These are phyloP conservation scores for Pulveroboletus frians DNA, from an alignment of 768 basidiomycete genomes.

Conservation along the genomic window DNA sequence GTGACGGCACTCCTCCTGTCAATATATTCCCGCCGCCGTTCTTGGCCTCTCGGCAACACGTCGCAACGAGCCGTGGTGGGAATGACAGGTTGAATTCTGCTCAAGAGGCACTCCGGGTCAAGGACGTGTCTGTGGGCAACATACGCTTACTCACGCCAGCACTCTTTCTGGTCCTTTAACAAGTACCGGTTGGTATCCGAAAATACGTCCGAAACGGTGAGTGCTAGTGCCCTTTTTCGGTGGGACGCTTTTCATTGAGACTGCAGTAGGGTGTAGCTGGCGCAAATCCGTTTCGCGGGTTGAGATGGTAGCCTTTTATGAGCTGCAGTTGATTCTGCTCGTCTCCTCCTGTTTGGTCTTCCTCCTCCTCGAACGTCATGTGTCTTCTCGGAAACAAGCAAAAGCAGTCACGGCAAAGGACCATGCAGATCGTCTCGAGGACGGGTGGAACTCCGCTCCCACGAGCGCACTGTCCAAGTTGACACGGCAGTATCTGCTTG, in stretches of 20 bases:
- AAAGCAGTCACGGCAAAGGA: conserved; percentile 21
- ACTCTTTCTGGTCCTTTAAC: background rate
- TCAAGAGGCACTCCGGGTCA: background rate
- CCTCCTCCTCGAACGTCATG: conserved; percentile 33
- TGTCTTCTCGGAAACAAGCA: conserved; percentile 23
- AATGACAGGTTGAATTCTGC: conserved; percentile 4
- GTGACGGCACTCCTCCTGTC: too few relatives aligned
- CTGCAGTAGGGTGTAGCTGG: background rate
- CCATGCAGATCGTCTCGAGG: conserved; percentile 27
- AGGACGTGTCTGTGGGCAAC: background rate
- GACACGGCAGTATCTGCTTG: conserved; percentile 52
- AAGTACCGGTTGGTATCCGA: background rate
- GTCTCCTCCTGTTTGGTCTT: conserved; percentile 31
- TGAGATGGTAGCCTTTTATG: conserved; percentile 36
- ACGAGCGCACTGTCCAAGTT: conserved; percentile 28
- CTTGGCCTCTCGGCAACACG: conserved; percentile 6
- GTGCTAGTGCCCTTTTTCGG: background rate
- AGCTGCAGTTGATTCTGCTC: conserved; percentile 36
- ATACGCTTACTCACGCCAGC: background rate
- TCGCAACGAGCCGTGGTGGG: conserved; percentile 4
- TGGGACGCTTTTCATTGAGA: background rate
- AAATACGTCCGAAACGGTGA: conserved; percentile 9
- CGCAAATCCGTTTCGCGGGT: background rate
- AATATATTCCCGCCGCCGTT: background rate
- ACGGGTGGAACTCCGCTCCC: conserved; percentile 23